phyloP scores from a whole-genome alignment of 805 yeast genomes.

The Pichia californica region DNA sequence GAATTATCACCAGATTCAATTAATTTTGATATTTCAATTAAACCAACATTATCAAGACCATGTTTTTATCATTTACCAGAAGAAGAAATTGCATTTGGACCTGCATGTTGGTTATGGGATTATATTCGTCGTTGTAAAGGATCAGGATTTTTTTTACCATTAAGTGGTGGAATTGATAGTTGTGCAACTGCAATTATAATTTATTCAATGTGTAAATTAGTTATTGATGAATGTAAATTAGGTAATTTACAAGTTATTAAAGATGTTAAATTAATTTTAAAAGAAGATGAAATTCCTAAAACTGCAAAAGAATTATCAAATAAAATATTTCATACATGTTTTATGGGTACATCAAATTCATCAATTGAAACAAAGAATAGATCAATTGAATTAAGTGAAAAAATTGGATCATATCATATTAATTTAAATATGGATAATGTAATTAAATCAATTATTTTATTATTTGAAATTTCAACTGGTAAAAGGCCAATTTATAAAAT shows the following conservation, averaged over 20 bases:
- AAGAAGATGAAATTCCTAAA: constrained; percentile 47
- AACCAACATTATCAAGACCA: constrained; percentile 47
- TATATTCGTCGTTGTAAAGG: constrained; percentile 85
- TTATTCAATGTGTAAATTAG: constrained; percentile 88
- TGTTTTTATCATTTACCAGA: constrained; percentile 75
- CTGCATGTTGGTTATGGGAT: constrained; percentile 99
- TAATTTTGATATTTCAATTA: constrained; percentile 53
- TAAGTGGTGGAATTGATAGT: constrained; percentile 96
- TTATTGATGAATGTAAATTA: constrained; percentile 56
- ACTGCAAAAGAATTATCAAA: constrained; percentile 72
- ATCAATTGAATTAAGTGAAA: constrained; percentile 66
- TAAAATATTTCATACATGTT: constrained; percentile 78
- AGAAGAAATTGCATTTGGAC: constrained; percentile 96
- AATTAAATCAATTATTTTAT: constrained; percentile 63
- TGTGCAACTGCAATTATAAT: constrained; percentile 97
- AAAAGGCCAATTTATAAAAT: constrained; percentile 82
- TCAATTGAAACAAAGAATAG: constrained; percentile 80
- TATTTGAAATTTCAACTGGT: constrained; percentile 88
- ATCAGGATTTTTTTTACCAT: constrained; percentile 87
- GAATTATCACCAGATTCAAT: constrained; percentile 58
- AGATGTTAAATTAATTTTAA: constrained; percentile 69
- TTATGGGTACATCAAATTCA: constrained; percentile 95
- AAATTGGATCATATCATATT: constrained; percentile 83
- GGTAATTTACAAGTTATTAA: constrained; percentile 70
- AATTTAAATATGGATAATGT: constrained; percentile 87